Evolutionary conservation across 2,329 filamentous ascomycete species (phyloP), one percentile per base, ranked within the genome.

Genomic region (Chaetomiaceae sp.): DNA sequence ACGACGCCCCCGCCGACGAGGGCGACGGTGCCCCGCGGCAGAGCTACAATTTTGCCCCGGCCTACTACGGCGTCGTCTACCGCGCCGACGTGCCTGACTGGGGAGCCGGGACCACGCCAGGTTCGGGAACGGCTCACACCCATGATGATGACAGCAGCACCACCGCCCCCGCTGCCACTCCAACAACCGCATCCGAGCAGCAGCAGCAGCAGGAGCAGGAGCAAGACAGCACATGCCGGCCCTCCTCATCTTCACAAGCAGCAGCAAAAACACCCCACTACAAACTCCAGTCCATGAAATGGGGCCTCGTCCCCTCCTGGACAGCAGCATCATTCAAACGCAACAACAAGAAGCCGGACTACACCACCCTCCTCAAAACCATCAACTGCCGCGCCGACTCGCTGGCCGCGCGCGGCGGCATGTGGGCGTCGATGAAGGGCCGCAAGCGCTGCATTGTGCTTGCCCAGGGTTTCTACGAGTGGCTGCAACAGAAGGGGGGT

Each of bases 361-460:
- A 93, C 62, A 76, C 79, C 21, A 82, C 83, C 1, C 76, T 89
- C 67, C 77, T 95, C 75, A 89, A 86, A 63, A 96, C 90, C 0
- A 97, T 97, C 68, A 97, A 99, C 69, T 97, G 92, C 66, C 84
- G 92, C 3, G 88, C 92, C 63, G 92, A 97, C 68, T 93, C 89
- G 1, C 73, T 97, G 17, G 75, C 81, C 5, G 79, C 85, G 9
- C 77, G 85, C 8, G 80, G 83, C 5, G 90, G 91, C 10, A 87
- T 97, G 83, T 97, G 93, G 93, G 86, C 81, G 37, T 82, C 80
- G 1, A 95, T 97, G 87, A 96, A 96, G 71, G 82, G 84, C 55
- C 81, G 79, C 59, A 96, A 96, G 70, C 78, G 93, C 25, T 97
- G 93, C 66, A 75, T 97, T 19, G 82, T 97, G 9, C 65, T 96